A percentile compares a stretch with the other conserved stretches of the same genome.
These are phyloP conservation scores for Kurtzmaniella quercitrusa DNA, from an alignment of 1,139 yeast species.

Conservation along the genomic window DNA sequence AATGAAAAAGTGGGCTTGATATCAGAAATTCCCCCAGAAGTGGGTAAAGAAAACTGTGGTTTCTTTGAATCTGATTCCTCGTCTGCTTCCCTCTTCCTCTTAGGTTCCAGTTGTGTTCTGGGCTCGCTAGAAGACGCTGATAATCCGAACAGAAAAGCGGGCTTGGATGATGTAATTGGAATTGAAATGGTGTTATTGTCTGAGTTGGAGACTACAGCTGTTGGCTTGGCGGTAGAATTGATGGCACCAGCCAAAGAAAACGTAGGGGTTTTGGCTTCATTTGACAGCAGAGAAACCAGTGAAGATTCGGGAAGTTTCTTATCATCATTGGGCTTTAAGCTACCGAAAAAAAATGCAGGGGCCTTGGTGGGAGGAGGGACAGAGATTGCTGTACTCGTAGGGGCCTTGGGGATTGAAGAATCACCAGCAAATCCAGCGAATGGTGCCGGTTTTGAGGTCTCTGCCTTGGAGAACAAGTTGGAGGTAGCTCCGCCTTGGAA, in stretches of 20 bases:
- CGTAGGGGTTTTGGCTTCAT: not conserved
- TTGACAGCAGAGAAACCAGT: conserved; percentile 5
- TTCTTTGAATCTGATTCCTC: conserved; percentile 1
- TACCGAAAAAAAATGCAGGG: conserved; percentile 2
- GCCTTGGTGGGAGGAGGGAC: not conserved
- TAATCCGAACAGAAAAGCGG: not conserved
- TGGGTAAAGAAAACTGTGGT: not conserved
- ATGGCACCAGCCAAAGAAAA: conserved; percentile 1
- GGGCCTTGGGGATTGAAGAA: not conserved
- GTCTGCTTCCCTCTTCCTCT: not conserved
- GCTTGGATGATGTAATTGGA: not conserved
- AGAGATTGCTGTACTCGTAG: no score
- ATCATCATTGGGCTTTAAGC: not conserved
- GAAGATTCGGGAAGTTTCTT: not conserved
- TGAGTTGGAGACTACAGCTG: no score
- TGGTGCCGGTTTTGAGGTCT: not conserved
- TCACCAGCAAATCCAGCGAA: not conserved
- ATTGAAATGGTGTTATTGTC: no score
- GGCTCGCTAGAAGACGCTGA: not conserved
- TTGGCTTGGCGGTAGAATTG: no score
- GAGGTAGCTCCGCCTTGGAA: not conserved
- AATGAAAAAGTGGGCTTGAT: conserved; percentile 9
- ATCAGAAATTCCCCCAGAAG: not conserved
- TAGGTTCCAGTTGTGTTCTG: not conserved
- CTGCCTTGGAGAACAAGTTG: not conserved